phyloP scores from a whole-genome alignment of 306 rosid genomes.

The Pyrus bretschneideri region DNA sequence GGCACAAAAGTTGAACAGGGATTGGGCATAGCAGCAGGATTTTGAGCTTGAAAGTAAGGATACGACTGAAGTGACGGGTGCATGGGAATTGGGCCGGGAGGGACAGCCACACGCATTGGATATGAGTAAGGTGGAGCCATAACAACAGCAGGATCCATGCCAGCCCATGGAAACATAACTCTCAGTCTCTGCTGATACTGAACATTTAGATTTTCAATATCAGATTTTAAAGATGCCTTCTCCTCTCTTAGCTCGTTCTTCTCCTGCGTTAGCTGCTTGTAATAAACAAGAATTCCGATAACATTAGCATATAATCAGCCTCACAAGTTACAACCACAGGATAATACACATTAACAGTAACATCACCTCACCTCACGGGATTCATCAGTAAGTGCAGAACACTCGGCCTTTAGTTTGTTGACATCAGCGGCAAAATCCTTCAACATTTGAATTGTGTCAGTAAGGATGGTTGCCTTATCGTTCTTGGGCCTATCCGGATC shows the following conservation, averaged over 20 bases:
- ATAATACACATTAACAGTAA: slow-evolving; percentile 2
- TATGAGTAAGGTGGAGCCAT: slow-evolving; percentile 71
- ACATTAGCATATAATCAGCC: slow-evolving; percentile 10
- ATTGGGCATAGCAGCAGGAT: slow-evolving; percentile 48
- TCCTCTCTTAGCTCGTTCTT: slow-evolving; percentile 93
- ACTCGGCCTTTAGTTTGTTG: slow-evolving; percentile 53
- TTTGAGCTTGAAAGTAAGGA: slow-evolving; percentile 66
- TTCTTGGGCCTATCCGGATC: slow-evolving; percentile 90
- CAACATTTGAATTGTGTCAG: slow-evolving; percentile 66
- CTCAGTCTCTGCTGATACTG: slow-evolving; percentile 79
- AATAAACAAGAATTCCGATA: slow-evolving; percentile 17
- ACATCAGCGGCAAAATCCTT: slow-evolving; percentile 72
- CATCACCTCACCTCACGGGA: slow-evolving; percentile 70
- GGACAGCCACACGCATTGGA: slow-evolving; percentile 60
- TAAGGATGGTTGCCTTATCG: slow-evolving; percentile 83
- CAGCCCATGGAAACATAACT: slow-evolving; percentile 72
- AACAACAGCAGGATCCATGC: slow-evolving; percentile 64
- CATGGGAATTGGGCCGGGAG: slow-evolving; percentile 67
- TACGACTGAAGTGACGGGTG: slow-evolving; percentile 71
- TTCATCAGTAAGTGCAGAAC: slow-evolving; percentile 62
- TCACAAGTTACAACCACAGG: slow-evolving; percentile 11
- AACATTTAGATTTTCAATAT: slow-evolving; percentile 56
- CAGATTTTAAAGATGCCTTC: slow-evolving; percentile 63
- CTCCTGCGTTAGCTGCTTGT: slow-evolving; percentile 65
- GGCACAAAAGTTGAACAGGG: slow-evolving; percentile 63